phyloP scores from a whole-genome alignment of 2,329 filamentous ascomycete species.

The Botryosphaeria dothidea region DNA sequence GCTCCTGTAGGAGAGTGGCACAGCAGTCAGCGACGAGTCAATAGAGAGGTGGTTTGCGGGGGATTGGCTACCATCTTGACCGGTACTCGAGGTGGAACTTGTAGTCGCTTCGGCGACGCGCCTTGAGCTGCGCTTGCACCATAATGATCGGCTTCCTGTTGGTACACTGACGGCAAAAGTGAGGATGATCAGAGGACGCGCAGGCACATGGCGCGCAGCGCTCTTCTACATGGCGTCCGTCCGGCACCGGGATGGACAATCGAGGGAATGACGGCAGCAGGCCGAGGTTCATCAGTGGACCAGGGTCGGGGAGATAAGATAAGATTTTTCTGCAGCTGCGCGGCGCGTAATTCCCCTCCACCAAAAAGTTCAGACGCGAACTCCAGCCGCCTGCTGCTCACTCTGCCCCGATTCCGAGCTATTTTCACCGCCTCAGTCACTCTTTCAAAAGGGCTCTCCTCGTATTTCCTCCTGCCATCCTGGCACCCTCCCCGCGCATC shows the following conservation, averaged over 20 bases:
- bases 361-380: slow-evolving; percentile 2
- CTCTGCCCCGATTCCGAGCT: not conserved
- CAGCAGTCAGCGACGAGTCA: slow-evolving; percentile 16
- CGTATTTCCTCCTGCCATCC: not conserved
- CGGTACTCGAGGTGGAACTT: slow-evolving; percentile 77
- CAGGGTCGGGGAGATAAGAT: slow-evolving; percentile 1
- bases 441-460: not conserved
- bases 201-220: not conserved
- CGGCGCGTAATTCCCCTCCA: not conserved
- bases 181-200: not conserved
- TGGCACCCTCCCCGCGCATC: slow-evolving; percentile 56
- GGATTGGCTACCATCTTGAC: slow-evolving; percentile 72
- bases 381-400: not conserved
- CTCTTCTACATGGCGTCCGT: not conserved
- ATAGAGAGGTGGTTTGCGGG: not conserved
- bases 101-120: slow-evolving; percentile 71
- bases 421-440: not conserved
- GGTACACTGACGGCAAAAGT: too few species aligned
- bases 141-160: not conserved
- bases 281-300: not conserved
- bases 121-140: slow-evolving; percentile 46
- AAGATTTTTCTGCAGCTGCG: slow-evolving; percentile 15
- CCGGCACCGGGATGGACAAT: not conserved
- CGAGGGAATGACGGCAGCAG: not conserved
- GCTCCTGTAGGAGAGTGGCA: slow-evolving; percentile 62